phyloP scores from a whole-genome alignment of 371 early-diverging fungal genomes.

The Coemansia sp. region DNA sequence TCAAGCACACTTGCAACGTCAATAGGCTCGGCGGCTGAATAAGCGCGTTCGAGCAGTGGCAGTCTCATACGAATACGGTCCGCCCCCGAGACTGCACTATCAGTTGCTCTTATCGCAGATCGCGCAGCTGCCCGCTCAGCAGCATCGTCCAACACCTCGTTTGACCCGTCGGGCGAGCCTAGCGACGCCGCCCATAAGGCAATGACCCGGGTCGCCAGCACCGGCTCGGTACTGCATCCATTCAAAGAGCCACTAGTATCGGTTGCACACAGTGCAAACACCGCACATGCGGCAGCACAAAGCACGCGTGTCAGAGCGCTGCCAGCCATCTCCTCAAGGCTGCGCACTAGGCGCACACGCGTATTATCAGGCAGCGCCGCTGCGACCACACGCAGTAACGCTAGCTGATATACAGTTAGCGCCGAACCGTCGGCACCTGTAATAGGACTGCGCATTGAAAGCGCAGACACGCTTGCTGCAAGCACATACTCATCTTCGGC shows the following conservation, averaged over 20 bases:
- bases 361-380: constrained; percentile 6
- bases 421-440: not conserved
- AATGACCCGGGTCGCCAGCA: constrained; percentile 7
- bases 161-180: not conserved
- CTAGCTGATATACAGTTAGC: not conserved
- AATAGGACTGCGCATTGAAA: not conserved
- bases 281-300: constrained; percentile 9
- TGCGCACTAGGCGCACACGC: not conserved
- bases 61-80: not conserved
- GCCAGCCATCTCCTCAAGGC: not conserved
- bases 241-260: not conserved
- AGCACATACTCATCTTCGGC: not conserved
- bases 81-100: not conserved
- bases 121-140: constrained; percentile 5
- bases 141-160: constrained; percentile 14
- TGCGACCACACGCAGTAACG: constrained; percentile 17
- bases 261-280: constrained; percentile 13
- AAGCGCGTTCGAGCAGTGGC: not conserved
- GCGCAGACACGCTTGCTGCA: not conserved
- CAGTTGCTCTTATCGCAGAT: not conserved
- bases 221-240: not conserved
- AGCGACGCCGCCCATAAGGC: constrained; percentile 23
- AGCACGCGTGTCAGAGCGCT: not conserved
- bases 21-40: not conserved
- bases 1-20: constrained; percentile 3